Percentiles rank a stretch among this genome's conserved stretches.
These are phyloP conservation scores for Podospora didyma DNA, from an alignment of 495 filamentous ascomycete genomes.

Conservation along the genomic window DNA sequence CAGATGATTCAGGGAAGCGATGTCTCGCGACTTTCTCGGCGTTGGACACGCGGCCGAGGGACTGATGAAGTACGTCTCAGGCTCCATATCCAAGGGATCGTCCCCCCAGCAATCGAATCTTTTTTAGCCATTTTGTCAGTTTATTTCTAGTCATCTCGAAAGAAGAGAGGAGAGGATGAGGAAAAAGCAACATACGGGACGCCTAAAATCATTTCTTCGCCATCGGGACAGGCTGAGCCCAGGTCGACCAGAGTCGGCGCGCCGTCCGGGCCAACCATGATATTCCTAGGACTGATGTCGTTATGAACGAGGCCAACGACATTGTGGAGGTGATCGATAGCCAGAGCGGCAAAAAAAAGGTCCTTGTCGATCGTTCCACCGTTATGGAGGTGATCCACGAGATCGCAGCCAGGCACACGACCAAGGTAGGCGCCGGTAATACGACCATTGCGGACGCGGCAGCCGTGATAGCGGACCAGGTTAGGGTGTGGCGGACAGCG, in stretches of 20 bases:
- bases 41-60: not conserved
- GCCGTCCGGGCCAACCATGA: not conserved
- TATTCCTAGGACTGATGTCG: not conserved
- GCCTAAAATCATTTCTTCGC: not conserved
- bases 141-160: not conserved
- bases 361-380: not conserved
- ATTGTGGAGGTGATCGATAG: not conserved
- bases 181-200: constrained; percentile 1
- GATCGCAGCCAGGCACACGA: not conserved
- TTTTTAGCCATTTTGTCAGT: not conserved
- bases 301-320: constrained; percentile 1
- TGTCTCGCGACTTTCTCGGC: constrained; percentile 1
- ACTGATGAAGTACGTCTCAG: not conserved
- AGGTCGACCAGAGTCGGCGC: not conserved
- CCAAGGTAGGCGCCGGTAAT: not conserved
- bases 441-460: constrained; percentile 1
- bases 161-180: not conserved
- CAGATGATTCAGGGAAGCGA: constrained; percentile 1
- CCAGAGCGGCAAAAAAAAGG: not conserved
- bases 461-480: constrained; percentile 1
- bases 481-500: not conserved
- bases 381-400: not conserved
- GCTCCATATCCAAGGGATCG: constrained; percentile 1
- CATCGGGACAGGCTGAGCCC: not conserved
- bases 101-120: constrained; percentile 1